Evolutionary conservation across 1,284 basidiomycete species (phyloP), one percentile per base, ranked within the genome.

Genomic region (Moesziomyces globuligerus): DNA sequence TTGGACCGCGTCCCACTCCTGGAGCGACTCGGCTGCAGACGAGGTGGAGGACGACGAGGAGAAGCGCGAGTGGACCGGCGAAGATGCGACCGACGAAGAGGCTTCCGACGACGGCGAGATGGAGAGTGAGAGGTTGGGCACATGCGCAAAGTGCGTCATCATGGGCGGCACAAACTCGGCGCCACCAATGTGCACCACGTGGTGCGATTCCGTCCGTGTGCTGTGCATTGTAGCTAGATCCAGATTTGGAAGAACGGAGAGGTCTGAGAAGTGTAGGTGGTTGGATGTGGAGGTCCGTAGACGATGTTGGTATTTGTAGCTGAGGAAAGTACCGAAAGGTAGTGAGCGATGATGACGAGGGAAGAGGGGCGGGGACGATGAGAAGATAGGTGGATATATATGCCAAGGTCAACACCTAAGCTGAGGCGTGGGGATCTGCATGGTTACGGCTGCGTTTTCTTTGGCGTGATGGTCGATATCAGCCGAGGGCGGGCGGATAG

Each of bases 151-250:
- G 32, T 71, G 57, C 37, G 61, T 48, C 60, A 70, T 59, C 36
- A 58, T 55, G 4, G 67, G 67, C 10, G 67, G 67, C 3, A 70
- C 60, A 39, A 64, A 70, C 2, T 28, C 26, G 4, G 67, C 60
- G 1, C 67, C 67, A 5, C 67, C 67, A 28, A 70, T 70, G 41
- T 43, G 45, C 18, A 70, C 67, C 0, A 70, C 67, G 39, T 70
- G 40, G 34, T 52, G 56, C n/a, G 50, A 23, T 26, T 55, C 49
- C 28, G 55, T 13, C 37, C 21, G 29, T 32, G 56, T 24, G 38
- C 38, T 55, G 44, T 43, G 60, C 56, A 66, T 66, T 29, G 40
- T 48, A 17, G 15, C 11, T 15, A 13, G 15, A 23, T 18, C 26
- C 26, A 28, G n/a, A n/a, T n/a, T n/a, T n/a, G n/a, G n/a, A n/a